A percentile compares a stretch with the other conserved stretches of the same genome.
Conservation (phyloP, 2,329 filamentous ascomycete genomes). For the Botrytis tulipae region DNA sequence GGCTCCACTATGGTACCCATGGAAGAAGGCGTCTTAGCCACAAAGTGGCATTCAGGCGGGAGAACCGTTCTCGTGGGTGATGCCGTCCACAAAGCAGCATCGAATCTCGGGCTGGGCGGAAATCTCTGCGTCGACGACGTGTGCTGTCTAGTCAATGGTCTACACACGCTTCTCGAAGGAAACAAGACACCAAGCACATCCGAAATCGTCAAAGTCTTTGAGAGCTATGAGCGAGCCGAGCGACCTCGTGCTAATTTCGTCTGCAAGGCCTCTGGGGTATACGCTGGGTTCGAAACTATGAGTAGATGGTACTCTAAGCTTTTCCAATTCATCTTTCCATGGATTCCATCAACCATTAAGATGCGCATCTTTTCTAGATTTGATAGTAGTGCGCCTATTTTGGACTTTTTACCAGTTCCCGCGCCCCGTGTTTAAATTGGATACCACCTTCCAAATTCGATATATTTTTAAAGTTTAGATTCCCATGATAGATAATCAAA, state of each 20-base stretch:
- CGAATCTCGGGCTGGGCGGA: constrained; percentile 10
- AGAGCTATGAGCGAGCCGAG: constrained; percentile 14
- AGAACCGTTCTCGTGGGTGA: constrained; percentile 12
- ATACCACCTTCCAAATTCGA: neutral
- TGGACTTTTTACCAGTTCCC: constrained; percentile 4
- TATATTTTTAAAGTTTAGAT: neutral
- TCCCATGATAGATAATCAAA: neutral
- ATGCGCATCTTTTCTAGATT: constrained; percentile 7
- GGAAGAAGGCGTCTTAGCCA: constrained; percentile 13
- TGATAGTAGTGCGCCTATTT: constrained; percentile 12
- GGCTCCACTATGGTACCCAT: neutral
- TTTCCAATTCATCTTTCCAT: constrained; percentile 3
- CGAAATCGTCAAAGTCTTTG: constrained; percentile 8
- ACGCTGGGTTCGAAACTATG: constrained; percentile 14
- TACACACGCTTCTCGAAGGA: constrained; percentile 5
- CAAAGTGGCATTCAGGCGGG: constrained; percentile 12
- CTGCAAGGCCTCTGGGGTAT: neutral
- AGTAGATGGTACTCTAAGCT: constrained; percentile 13
- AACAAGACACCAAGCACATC: constrained; percentile 5
- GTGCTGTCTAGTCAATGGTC: constrained; percentile 7
- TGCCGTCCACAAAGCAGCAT: constrained; percentile 8
- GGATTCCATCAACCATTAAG: neutral
- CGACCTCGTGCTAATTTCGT: constrained; percentile 15
- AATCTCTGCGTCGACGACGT: constrained; percentile 15
- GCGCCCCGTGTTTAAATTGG: neutral